These are phyloP conservation scores for Trichopus zeylanicus DNA, from an alignment of 116 monocot genomes.

Conservation along the genomic window DNA sequence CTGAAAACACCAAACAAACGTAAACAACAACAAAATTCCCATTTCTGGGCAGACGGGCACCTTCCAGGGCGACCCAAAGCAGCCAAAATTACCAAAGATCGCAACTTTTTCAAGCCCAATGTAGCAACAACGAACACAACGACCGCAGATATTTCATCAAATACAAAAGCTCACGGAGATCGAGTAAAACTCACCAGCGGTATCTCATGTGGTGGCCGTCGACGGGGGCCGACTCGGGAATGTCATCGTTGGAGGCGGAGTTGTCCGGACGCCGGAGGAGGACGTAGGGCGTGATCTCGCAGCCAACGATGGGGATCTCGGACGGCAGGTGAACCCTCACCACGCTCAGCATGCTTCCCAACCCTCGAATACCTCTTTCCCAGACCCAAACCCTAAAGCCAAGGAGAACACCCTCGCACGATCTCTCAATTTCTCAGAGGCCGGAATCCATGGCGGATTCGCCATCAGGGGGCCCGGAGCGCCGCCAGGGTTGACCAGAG, in stretches of 20 bases:
- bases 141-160: neutral
- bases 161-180: neutral
- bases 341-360: constrained; percentile 51
- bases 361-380: neutral
- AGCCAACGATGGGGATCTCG: constrained; percentile 63
- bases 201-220: constrained; percentile 24
- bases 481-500: constrained; percentile 6
- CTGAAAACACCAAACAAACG: too few relatives aligned
- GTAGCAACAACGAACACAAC: neutral
- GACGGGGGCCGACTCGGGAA: constrained; percentile 28
- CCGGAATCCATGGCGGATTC: constrained; percentile 6
- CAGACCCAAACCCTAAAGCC: neutral
- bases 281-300: constrained; percentile 68
- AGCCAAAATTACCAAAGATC: too few relatives aligned
- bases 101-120: too few relatives aligned
- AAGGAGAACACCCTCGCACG: neutral
- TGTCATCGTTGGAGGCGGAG: constrained; percentile 32
- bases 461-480: constrained; percentile 6
- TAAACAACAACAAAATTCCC: too few relatives aligned
- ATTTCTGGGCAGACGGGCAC: too few relatives aligned
- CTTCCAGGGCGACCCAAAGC: too few relatives aligned
- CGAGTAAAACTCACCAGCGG: constrained; percentile 21
- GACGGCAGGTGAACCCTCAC: constrained; percentile 60
- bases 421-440: neutral
- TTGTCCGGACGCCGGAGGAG: constrained; percentile 36